Evolutionary conservation across 108 stramenopile genomes (phyloP).

Genomic region (Cyclotella sp.): DNA sequence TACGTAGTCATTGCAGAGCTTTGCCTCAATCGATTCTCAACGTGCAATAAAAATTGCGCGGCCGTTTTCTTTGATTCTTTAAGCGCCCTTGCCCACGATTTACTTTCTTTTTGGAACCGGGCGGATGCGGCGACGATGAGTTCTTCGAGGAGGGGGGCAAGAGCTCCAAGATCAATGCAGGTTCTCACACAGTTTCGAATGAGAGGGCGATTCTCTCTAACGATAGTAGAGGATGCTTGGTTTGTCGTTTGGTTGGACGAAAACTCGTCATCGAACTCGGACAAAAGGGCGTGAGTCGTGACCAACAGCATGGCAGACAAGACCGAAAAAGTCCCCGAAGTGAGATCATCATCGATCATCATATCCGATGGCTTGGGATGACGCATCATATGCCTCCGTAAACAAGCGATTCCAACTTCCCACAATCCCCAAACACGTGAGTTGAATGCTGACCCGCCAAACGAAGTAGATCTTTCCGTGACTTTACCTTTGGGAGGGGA

Average conservation of each 20-base stretch:
- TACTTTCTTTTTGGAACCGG: constrained; percentile 34
- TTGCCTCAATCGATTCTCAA: constrained; percentile 46
- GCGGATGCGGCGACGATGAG: constrained; percentile 31
- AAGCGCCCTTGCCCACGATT: constrained; percentile 28
- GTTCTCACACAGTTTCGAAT: constrained; percentile 43
- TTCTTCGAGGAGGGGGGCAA: constrained; percentile 36
- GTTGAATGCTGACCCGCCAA: neutral
- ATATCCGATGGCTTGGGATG: neutral
- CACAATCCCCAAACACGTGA: constrained; percentile 47
- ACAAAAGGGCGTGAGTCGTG: constrained; percentile 39
- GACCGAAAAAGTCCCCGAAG: constrained; percentile 11
- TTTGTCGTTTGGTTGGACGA: neutral
- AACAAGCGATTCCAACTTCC: constrained; percentile 58
- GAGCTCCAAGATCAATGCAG: constrained; percentile 43
- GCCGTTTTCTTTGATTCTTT: constrained; percentile 31
- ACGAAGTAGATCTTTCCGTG: constrained; percentile 30
- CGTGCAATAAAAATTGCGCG: constrained; percentile 43
- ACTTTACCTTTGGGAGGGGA: constrained; percentile 32
- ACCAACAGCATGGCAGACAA: constrained; percentile 26
- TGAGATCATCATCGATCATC: neutral
- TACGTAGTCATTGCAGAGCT: constrained; percentile 29
- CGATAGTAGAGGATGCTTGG: constrained; percentile 12
- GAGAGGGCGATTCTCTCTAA: constrained; percentile 41
- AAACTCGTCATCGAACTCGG: constrained; percentile 33
- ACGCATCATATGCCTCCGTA: constrained; percentile 39